phyloP scores from a whole-genome alignment of 495 filamentous ascomycete species.

The Penicillium arizonense region DNA sequence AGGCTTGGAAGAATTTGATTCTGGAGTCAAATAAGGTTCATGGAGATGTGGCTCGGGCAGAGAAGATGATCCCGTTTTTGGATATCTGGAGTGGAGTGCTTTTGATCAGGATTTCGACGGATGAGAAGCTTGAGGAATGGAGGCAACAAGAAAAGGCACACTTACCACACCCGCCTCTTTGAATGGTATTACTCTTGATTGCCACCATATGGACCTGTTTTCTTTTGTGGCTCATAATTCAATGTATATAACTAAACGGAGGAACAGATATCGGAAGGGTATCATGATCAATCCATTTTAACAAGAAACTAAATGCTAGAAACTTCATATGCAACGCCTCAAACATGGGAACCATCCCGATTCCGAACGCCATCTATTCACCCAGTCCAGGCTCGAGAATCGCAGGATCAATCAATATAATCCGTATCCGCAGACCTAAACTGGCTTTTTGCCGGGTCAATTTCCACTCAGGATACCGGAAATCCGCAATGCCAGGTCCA shows the following conservation, averaged over 20 bases:
- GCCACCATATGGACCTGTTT: too few relatives aligned
- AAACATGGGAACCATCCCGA: conserved; percentile 1
- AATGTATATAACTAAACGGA: neutral
- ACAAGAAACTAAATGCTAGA: conserved; percentile 6
- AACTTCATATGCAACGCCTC: conserved; percentile 24
- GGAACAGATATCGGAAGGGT: conserved; percentile 10
- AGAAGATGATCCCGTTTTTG: neutral
- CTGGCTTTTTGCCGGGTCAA: neutral
- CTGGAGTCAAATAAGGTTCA: neutral
- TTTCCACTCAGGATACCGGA: conserved; percentile 64
- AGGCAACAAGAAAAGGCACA: too few relatives aligned
- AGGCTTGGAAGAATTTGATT: conserved; percentile 2
- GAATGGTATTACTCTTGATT: too few relatives aligned
- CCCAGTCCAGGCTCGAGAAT: neutral
- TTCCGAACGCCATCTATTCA: conserved; percentile 16
- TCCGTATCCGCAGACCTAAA: too few relatives aligned
- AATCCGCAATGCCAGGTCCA: conserved; percentile 81
- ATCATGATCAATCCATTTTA: conserved; percentile 24
- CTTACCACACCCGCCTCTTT: too few relatives aligned
- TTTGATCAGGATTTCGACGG: conserved; percentile 9
- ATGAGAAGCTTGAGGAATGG: neutral
- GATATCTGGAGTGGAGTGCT: conserved; percentile 15
- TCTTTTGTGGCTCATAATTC: too few relatives aligned
- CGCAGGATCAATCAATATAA: neutral
- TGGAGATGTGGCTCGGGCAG: too few relatives aligned